phyloP scores from a whole-genome alignment of 371 early-diverging fungal species.

The Dichotomocladium elegans region DNA sequence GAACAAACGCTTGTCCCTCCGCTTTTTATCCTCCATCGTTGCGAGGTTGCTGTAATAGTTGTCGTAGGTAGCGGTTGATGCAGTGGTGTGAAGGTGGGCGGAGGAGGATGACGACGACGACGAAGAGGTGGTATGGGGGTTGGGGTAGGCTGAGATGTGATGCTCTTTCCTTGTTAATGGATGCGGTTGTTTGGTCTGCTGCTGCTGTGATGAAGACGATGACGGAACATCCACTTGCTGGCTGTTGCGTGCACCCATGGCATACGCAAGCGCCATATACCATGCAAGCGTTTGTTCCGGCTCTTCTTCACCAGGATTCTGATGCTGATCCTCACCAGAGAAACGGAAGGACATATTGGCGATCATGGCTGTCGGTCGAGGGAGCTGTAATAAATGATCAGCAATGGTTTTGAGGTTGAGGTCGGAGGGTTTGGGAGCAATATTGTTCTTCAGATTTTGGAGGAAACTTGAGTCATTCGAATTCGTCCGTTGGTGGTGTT shows the following conservation, averaged over 20 bases:
- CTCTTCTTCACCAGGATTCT: conserved; percentile 14
- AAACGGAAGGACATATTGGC: conserved; percentile 36
- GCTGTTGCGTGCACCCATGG: conserved; percentile 36
- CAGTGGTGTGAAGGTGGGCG: conserved; percentile 1
- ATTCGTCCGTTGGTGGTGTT: conserved; percentile 6
- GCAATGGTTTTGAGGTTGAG: conserved; percentile 32
- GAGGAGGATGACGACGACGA: conserved; percentile 1
- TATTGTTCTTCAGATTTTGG: conserved; percentile 42
- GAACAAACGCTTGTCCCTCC: conserved; percentile 37
- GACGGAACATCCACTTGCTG: not conserved
- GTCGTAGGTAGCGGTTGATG: conserved; percentile 6
- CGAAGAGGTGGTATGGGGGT: conserved; percentile 6
- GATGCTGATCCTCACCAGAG: conserved; percentile 4
- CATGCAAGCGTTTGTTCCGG: conserved; percentile 41
- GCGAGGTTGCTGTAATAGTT: conserved; percentile 8
- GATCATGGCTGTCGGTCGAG: conserved; percentile 34
- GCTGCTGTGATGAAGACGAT: not conserved
- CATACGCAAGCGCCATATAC: conserved; percentile 49
- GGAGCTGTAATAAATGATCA: conserved; percentile 37
- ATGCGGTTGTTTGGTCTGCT: conserved; percentile 4
- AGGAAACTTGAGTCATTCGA: conserved; percentile 21
- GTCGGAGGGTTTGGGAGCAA: conserved; percentile 32
- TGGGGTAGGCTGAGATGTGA: conserved; percentile 8
- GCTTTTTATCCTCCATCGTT: conserved; percentile 21
- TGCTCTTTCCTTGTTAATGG: conserved; percentile 15